Base-by-base conservation (phyloP, 2,329 filamentous ascomycete species). In the Elsinoe perseae region DNA sequence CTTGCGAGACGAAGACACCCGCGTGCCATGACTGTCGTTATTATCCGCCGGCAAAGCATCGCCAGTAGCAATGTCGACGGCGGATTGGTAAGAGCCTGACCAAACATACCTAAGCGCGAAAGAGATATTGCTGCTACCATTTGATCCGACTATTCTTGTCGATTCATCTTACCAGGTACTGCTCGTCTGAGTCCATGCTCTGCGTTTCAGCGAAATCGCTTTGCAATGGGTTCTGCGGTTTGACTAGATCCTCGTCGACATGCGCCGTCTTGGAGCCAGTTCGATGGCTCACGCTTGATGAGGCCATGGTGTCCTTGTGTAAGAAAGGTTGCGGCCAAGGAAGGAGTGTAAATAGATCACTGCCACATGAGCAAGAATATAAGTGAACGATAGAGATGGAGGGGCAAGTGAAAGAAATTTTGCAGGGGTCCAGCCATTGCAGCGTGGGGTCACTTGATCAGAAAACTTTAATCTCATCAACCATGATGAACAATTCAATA, bases 101-200 rank as follows among this genome's bases (percentile, higher is more conserved):
- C 50, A 56, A 38, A 30, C 53, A 56, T 56, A 56, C 53, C 53
- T 56, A 25, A 46, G 53, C 53, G 53, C 53, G 38, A 42, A 36
- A 56, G 53, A 56, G 53, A 56, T 56, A 42, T 38, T 30, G 18
- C 42, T 59, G 27, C 50, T 57, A 36, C 42, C 56, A 54, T 54
- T 54, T 46, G 59, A 55, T 56, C 59, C 57, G 56, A 62, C 59
- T 63, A 61, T 59, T 56, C 58, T 48, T 40, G 36, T 56, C 56
- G 54, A 50, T 56, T 59, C 40, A 60, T 60, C 67, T 64, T 68
- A 70, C 68, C 68, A 70, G 57, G 60, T 68, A 69, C 40, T 64
- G 66, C 53, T 70, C 68, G 56, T 70, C 68, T 16, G 64, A 57
- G 59, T 69, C 66, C 57, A 69, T 64, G 64, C 64, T 69, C 46